Evolutionary conservation across 2,329 filamentous ascomycete genomes (phyloP).

Genomic region (Clonostachys sp.): DNA sequence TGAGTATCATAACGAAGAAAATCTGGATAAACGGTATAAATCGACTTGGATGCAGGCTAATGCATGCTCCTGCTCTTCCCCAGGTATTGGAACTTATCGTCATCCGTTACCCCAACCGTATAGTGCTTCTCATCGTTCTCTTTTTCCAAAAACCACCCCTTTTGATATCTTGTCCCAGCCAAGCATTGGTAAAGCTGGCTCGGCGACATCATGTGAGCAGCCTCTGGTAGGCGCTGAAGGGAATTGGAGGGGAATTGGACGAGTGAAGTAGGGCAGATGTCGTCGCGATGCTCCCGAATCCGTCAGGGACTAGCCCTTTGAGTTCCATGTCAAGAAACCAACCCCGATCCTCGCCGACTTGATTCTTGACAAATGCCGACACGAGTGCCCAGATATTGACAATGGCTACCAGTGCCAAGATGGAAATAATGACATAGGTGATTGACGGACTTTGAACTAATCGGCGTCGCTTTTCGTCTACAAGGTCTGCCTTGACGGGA

Average conservation of each 20-base stretch:
- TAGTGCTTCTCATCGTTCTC: not conserved
- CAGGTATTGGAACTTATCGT: not conserved
- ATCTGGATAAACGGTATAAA: too few species aligned
- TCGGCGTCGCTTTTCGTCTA: not conserved
- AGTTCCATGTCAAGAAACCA: not conserved
- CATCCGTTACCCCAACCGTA: not conserved
- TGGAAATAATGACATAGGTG: not conserved
- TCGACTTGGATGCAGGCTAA: too few species aligned
- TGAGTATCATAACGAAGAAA: too few species aligned
- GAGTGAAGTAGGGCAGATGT: not conserved
- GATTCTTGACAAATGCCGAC: not conserved
- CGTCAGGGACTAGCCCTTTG: not conserved
- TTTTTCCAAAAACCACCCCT: not conserved
- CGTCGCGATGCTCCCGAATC: not conserved
- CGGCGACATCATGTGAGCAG: not conserved
- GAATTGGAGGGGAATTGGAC: not conserved
- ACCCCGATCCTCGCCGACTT: not conserved
- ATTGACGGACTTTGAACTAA: not conserved
- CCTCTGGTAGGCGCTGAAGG: not conserved
- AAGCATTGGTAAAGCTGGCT: not conserved
- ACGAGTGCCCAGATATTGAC: not conserved
- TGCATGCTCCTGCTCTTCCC: too few species aligned
- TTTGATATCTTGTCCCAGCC: not conserved
- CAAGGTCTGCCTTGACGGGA: not conserved
- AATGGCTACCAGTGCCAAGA: not conserved